Conservation (phyloP, 1,139 yeast genomes). For the Schizosaccharomyces versatilis region DNA sequence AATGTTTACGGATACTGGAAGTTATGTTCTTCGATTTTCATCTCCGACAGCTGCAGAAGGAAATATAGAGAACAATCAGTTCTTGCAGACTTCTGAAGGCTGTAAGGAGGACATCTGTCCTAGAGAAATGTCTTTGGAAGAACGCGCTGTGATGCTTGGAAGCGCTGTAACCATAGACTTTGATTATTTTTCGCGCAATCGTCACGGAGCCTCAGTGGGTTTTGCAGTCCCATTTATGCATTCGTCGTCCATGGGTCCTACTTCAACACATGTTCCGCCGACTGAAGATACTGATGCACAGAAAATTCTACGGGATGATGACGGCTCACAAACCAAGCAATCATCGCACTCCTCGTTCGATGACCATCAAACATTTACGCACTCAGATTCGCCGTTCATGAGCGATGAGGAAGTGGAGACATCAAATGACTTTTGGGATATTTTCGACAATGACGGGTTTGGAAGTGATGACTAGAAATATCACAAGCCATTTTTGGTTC, state of each 20-base stretch:
- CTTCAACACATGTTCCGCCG: not conserved
- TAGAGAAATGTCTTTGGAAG: slow-evolving; percentile 36
- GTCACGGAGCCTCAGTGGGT: not conserved
- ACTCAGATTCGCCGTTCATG: not conserved
- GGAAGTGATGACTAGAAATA: no score
- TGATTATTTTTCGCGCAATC: slow-evolving; percentile 50
- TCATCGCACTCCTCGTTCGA: not conserved
- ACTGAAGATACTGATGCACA: not conserved
- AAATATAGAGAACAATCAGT: slow-evolving; percentile 1
- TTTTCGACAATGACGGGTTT: not conserved
- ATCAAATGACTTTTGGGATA: not conserved
- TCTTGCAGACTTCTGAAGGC: slow-evolving; percentile 22
- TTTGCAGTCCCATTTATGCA: not conserved
- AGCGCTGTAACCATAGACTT: slow-evolving; percentile 82
- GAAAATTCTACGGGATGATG: not conserved
- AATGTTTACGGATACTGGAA: slow-evolving; percentile 82
- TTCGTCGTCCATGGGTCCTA: not conserved
- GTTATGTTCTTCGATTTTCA: slow-evolving; percentile 54
- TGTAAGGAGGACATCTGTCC: slow-evolving; percentile 10
- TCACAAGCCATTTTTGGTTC: no score
- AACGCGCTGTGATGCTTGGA: slow-evolving; percentile 66
- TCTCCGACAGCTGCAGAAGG: not conserved
- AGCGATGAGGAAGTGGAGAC: not conserved
- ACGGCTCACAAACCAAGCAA: not conserved
- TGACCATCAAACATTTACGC: not conserved